Evolutionary conservation across 2,329 filamentous ascomycete species (phyloP).

Genomic region (Chalaropsis thielavioides): DNA sequence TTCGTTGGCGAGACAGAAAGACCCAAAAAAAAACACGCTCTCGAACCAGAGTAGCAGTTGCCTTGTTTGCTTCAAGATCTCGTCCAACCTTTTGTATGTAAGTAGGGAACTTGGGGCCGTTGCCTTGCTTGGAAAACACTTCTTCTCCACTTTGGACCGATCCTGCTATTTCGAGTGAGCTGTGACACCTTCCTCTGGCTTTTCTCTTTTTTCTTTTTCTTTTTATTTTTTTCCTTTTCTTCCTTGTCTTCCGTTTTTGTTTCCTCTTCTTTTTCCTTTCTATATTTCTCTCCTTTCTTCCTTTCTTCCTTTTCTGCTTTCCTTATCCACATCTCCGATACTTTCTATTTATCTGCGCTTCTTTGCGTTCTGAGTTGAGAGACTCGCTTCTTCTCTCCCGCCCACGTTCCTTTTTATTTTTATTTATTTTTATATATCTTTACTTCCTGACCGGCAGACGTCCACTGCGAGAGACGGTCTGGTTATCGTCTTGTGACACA

Average conservation of each 20-base stretch:
- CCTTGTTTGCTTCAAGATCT: neutral
- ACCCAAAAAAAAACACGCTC: neutral
- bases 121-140: neutral
- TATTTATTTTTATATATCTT: neutral
- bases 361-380: slow-evolving; percentile 1
- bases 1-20: neutral
- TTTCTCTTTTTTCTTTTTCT: neutral
- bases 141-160: slow-evolving; percentile 1
- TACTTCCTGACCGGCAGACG: neutral
- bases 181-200: slow-evolving; percentile 5
- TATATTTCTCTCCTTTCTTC: too few species aligned
- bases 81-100: neutral
- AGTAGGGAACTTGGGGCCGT: neutral
- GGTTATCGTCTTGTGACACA: neutral
- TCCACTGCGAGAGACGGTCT: neutral
- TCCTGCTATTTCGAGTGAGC: slow-evolving; percentile 1
- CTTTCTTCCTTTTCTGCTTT: neutral
- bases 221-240: neutral
- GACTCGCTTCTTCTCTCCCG: slow-evolving; percentile 7
- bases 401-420: neutral
- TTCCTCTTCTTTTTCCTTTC: neutral
- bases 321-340: neutral
- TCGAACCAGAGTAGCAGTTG: neutral
- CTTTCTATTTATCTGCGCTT: neutral
- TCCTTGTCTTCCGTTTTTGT: neutral